A percentile compares a stretch with the other conserved stretches of the same genome.
Conservation (phyloP, 2,329 filamentous ascomycete species). For the Stenocarpella maydis region DNA sequence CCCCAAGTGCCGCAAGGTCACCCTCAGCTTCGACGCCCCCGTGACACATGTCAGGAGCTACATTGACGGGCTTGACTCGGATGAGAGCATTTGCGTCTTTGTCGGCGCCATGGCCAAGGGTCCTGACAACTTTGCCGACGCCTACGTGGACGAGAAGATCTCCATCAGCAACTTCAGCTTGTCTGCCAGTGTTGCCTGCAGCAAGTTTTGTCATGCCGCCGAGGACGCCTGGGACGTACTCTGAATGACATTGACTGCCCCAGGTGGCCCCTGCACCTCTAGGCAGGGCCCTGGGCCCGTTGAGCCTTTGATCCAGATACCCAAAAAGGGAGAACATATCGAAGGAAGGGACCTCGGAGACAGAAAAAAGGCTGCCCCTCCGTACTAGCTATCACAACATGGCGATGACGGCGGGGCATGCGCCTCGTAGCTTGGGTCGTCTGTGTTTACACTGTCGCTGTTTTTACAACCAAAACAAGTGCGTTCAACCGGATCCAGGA, state of each 20-base stretch:
- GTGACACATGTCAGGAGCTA: constrained; percentile 91
- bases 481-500: constrained; percentile 78
- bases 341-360: constrained; percentile 35
- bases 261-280: not conserved
- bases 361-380: constrained; percentile 45
- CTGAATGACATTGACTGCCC: constrained; percentile 48
- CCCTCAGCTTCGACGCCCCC: constrained; percentile 90
- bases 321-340: not conserved
- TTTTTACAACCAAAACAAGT: constrained; percentile 87
- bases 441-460: constrained; percentile 75
- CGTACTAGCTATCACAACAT: constrained; percentile 77
- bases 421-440: constrained; percentile 66
- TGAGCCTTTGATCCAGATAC: not conserved
- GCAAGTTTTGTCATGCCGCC: constrained; percentile 98
- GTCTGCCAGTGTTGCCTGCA: constrained; percentile 97
- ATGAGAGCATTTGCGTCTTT: constrained; percentile 97
- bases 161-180: constrained; percentile 98
- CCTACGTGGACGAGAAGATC: constrained; percentile 95
- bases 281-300: not conserved
- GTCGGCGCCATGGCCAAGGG: constrained; percentile 99
- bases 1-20: constrained; percentile 97
- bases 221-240: constrained; percentile 97
- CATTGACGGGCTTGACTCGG: constrained; percentile 76
- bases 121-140: constrained; percentile 92
- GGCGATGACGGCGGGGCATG: constrained; percentile 57